Evolutionary conservation across 2,329 filamentous ascomycete genomes (phyloP).

Genomic region (Fusarium sp.): DNA sequence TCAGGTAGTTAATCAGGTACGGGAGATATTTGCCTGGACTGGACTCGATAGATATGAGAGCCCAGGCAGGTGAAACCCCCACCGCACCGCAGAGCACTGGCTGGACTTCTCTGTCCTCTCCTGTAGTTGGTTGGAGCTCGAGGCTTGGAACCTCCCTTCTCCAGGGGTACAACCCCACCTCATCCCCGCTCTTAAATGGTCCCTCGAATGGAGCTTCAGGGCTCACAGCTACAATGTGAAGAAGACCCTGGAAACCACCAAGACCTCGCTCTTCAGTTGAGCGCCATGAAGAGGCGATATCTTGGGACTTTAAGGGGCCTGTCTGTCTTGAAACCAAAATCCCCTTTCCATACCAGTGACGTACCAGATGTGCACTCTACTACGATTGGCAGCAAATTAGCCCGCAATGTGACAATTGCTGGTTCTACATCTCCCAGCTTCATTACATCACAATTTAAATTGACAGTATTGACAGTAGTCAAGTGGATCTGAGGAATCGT

Average conservation of each 20-base stretch:
- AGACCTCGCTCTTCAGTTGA: neutral
- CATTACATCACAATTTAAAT: neutral
- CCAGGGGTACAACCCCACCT: slow-evolving; percentile 33
- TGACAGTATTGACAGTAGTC: neutral
- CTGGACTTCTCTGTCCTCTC: neutral
- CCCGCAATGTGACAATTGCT: neutral
- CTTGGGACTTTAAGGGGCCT: neutral
- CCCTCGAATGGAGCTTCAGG: neutral
- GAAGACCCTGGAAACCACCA: neutral
- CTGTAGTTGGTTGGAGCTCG: slow-evolving; percentile 28
- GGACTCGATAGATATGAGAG: slow-evolving; percentile 39
- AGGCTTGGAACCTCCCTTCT: slow-evolving; percentile 38
- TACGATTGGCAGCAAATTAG: neutral
- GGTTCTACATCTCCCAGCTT: neutral
- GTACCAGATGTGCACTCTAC: neutral
- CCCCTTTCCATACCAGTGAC: neutral
- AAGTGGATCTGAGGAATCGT: neutral
- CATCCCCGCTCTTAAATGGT: neutral
- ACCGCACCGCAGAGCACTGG: neutral
- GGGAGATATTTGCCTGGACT: neutral
- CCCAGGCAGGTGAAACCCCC: neutral
- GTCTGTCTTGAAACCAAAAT: neutral
- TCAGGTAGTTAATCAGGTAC: slow-evolving; percentile 18
- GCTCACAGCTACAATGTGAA: neutral
- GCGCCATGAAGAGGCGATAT: too few species aligned